Base-by-base conservation (phyloP, 2,329 filamentous ascomycete species). In the Chalara sp. region DNA sequence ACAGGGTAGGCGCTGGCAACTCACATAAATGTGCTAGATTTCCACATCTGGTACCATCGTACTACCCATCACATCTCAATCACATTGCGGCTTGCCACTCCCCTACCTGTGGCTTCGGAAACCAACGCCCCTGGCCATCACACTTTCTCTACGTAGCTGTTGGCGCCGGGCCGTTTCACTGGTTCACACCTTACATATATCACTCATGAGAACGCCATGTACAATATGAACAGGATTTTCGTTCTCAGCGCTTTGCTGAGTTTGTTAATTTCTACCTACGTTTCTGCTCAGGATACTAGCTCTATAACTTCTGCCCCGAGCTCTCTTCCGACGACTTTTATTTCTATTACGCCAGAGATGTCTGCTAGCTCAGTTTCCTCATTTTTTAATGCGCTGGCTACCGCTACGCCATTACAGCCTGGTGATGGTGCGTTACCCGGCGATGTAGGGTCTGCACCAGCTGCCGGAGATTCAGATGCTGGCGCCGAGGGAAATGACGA, bases 401-500 rank as follows among this genome's bases (percentile, higher is more conserved):
- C 63, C 33, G 51, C 59, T 7, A 51, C 54, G 6, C 62, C 64
- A 6, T 44, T 60, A 35, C 58, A 65, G 29, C 62, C 62, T n/a
- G 59, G 58, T 37, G 43, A 53, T 54, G 56, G 57, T 56, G 58
- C 62, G 33, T 30, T 54, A 39, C 53, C 63, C 10, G 64, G 62
- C 21, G 64, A 66, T 59, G 63, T 54, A 45, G 61, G 58, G 30
- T 65, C 65, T 32, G 62, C 68, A 30, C 67, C 67, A 30, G 68
- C 70, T 32, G 65, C 65, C 13, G 68, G 73, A 49, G 76, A 80
- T 53, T 72, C 70, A 54, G 78, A 78, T 33, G 78, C 75, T 12
- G 88, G 87, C 29, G 86, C 87, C 12, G 77, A 80, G 37, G 87
- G 88, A 13, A 68, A 74, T 12, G 79, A 76, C 54, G 74, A 75